Base-by-base conservation (phyloP, 208 protist species). In the Phytomonas sp. region DNA sequence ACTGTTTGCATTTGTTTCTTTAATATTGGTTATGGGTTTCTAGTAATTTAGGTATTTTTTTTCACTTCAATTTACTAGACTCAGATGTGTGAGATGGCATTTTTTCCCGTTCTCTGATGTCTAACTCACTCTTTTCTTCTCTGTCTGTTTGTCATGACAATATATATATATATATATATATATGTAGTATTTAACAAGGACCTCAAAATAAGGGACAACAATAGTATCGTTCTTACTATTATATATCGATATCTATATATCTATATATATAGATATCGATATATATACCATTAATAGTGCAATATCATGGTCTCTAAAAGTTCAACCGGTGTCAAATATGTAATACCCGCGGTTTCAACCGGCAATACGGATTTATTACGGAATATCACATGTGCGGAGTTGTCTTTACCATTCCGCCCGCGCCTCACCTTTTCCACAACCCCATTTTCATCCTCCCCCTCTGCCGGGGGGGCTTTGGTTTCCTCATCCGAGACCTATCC, bases 91-190 rank as follows among this genome's bases (percentile, higher is more conserved):
- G 7, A 23, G 42, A 16, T 52, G 42, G 19, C 16, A 52, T 52
- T 23, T 23, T 52, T 16, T 52, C 16, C 34, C 34, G 5, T 37
- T 37, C 5, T 37, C 34, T 26, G 30, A 34, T 32, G 3, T 52
- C 64, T 60, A 69, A 69, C 0, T 68, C 66, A 64, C 62, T 75
- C 26, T 60, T 74, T 29, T 66, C 52, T 70, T 36, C 31, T 69
- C 63, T 31, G 31, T 64, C 0, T 63, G 33, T 69, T 74, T 33
- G 66, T 29, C 42, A 52, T 52, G 42, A 23, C 16, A 52, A 52
- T 23, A 11, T 52, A 19, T 52, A 23, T 52, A 14, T 23, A 11
- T 52, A 19, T 52, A 23, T 52, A 14, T 6, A 1, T 56, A 0
- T 56, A 5, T 56, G 0, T 26, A 26, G 19, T 26, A 56, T 6